phyloP scores from a whole-genome alignment of 768 basidiomycete genomes.

The Crepidotus variabilis region DNA sequence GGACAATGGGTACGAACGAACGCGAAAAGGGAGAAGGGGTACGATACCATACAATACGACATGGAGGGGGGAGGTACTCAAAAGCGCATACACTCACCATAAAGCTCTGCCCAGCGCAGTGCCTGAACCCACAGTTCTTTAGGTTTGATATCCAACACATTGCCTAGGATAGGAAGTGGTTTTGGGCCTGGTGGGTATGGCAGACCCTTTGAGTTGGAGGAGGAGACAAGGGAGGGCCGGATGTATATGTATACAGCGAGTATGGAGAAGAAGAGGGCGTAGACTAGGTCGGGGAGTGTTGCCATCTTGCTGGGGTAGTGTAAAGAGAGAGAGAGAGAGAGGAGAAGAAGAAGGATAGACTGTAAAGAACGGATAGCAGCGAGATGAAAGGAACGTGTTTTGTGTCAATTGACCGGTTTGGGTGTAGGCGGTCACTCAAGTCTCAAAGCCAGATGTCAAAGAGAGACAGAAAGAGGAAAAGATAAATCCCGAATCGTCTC shows the following conservation, averaged over 20 bases:
- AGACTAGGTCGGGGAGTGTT: not conserved
- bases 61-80: not conserved
- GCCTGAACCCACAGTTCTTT: constrained; percentile 24
- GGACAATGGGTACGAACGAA: no score
- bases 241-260: not conserved
- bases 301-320: not conserved
- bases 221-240: not conserved
- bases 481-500: no score
- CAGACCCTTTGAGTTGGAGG: not conserved
- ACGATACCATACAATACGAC: not conserved
- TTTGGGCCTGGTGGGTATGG: constrained; percentile 25
- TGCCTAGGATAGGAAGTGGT: constrained; percentile 25
- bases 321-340: not conserved
- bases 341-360: no score
- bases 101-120: constrained; percentile 24
- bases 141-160: constrained; percentile 22
- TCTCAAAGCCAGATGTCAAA: no score
- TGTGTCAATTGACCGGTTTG: no score
- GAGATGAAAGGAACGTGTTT: no score
- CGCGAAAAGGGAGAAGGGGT: no score
- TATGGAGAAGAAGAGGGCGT: not conserved
- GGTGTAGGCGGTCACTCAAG: no score
- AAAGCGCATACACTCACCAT: constrained; percentile 17
- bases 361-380: not conserved
- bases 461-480: no score